phyloP scores from a whole-genome alignment of 2,329 filamentous ascomycete species.

The Ilyonectria mors-panacis region DNA sequence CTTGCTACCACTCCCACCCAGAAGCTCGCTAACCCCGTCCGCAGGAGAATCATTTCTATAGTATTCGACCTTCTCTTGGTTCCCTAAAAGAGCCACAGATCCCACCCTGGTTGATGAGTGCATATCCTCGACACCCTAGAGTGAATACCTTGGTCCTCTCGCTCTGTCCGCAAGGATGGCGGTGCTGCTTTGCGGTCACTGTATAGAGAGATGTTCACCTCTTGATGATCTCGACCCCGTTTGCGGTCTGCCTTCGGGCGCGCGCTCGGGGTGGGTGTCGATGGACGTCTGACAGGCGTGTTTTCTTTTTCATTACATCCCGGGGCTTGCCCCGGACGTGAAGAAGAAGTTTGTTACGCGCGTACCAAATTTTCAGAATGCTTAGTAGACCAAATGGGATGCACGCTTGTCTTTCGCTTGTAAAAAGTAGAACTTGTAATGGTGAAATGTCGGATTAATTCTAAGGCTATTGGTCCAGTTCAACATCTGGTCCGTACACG shows the following conservation, averaged over 20 bases:
- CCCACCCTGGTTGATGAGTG: constrained; percentile 80
- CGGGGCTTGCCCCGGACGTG: constrained; percentile 56
- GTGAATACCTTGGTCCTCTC: constrained; percentile 69
- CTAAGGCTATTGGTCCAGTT: no score
- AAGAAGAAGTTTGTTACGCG: neutral
- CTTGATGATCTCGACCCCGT: constrained; percentile 91
- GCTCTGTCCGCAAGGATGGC: constrained; percentile 65
- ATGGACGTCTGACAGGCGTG: constrained; percentile 82
- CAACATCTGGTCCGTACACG: no score
- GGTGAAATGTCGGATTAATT: no score
- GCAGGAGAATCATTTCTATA: constrained; percentile 94
- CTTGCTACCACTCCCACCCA: neutral
- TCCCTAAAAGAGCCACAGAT: constrained; percentile 92
- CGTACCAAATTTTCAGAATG: no score
- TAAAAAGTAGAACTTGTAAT: no score
- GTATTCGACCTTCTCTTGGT: constrained; percentile 92
- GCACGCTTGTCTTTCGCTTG: no score
- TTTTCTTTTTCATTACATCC: constrained; percentile 68
- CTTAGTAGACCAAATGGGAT: no score
- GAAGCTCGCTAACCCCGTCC: neutral
- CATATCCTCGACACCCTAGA: constrained; percentile 89
- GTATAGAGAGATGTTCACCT: constrained; percentile 77
- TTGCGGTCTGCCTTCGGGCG: constrained; percentile 81
- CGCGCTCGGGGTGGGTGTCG: constrained; percentile 82
- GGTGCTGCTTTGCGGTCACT: constrained; percentile 59